phyloP scores from a whole-genome alignment of 2,329 filamentous ascomycete genomes.

The Juglanconis juglandina region DNA sequence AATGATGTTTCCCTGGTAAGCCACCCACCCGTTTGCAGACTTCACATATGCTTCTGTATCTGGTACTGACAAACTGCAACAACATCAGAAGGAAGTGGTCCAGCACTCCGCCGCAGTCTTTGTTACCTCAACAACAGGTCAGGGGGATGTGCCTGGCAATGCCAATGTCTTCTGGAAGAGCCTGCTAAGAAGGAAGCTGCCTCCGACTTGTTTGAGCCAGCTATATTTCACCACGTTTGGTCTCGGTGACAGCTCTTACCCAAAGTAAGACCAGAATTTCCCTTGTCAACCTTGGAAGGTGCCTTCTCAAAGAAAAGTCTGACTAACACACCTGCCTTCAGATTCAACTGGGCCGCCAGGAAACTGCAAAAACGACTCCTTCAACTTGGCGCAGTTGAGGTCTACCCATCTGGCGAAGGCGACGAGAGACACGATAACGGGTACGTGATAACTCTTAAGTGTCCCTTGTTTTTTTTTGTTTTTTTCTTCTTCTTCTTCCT shows the following conservation, averaged over 20 bases:
- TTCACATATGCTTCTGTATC: neutral
- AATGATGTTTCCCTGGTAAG: constrained; percentile 72
- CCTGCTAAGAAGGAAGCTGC: constrained; percentile 74
- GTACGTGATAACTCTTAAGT: constrained; percentile 43
- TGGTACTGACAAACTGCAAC: constrained; percentile 18
- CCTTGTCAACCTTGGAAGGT: neutral
- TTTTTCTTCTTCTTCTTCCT: neutral
- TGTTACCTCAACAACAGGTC: constrained; percentile 85
- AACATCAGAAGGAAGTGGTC: constrained; percentile 46
- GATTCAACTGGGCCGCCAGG: constrained; percentile 88
- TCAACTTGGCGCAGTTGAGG: constrained; percentile 76
- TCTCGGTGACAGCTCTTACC: constrained; percentile 90
- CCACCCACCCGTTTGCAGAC: constrained; percentile 18
- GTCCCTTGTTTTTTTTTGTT: neutral
- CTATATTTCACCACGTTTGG: constrained; percentile 83
- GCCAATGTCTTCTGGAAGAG: constrained; percentile 79
- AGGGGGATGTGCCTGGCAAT: constrained; percentile 89
- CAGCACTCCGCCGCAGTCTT: constrained; percentile 65
- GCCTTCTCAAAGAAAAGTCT: neutral
- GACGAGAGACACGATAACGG: constrained; percentile 94
- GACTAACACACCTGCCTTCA: constrained; percentile 30
- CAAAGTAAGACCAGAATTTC: constrained; percentile 58
- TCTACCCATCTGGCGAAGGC: constrained; percentile 77
- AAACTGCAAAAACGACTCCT: constrained; percentile 81
- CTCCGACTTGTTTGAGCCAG: constrained; percentile 62